These are phyloP conservation scores for Podospora tetraspora DNA, from an alignment of 495 filamentous ascomycete species.

Conservation along the genomic window DNA sequence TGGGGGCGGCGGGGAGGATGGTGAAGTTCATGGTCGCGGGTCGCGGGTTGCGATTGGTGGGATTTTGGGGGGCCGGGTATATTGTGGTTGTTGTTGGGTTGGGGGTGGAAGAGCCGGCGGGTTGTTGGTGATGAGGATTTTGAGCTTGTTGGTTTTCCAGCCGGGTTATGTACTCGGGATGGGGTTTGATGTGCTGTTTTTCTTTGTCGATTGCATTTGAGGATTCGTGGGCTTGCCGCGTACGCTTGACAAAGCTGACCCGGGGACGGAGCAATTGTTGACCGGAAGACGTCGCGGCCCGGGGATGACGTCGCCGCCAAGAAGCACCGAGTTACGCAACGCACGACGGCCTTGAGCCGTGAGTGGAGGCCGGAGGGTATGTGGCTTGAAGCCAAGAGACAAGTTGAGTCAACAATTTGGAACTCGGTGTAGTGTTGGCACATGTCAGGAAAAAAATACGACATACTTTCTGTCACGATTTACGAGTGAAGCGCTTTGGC, in stretches of 20 bases:
- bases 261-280: neutral
- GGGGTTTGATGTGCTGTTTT: no score
- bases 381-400: neutral
- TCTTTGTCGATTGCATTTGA: neutral
- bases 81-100: neutral
- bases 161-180: neutral
- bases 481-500: no score
- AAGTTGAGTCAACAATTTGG: neutral
- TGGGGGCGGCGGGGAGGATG: slow-evolving; percentile 22
- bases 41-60: neutral
- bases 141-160: neutral
- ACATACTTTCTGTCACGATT: no score
- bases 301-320: neutral
- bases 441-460: no score
- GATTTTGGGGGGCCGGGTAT: neutral
- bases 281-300: neutral
- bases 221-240: neutral
- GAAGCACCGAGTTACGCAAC: neutral
- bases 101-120: neutral
- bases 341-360: neutral
- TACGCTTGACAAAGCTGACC: neutral
- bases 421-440: no score
- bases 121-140: neutral
- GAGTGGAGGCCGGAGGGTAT: neutral
- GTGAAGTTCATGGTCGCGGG: slow-evolving; percentile 21